Evolutionary conservation across 2,329 filamentous ascomycete species (phyloP).

Genomic region (Ophiocordyceps camponoti-leonardi): DNA sequence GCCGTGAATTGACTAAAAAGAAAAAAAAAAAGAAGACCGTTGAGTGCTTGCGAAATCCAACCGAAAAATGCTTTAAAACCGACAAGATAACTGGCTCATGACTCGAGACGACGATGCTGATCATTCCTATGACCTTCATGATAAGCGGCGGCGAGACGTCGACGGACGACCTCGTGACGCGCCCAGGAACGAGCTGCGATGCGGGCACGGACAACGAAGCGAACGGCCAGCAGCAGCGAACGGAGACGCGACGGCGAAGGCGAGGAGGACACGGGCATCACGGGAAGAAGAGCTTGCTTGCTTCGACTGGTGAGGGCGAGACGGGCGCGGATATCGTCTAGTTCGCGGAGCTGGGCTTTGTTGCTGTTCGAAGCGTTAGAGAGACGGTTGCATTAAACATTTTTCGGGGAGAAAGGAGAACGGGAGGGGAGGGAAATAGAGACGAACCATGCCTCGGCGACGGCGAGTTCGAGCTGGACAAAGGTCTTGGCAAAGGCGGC

Average conservation of each 20-base stretch:
- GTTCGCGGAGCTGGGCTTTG: slow-evolving; percentile 72
- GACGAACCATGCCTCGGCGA: slow-evolving; percentile 81
- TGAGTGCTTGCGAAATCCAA: too few species aligned
- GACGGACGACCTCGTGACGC: slow-evolving; percentile 31
- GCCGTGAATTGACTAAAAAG: neutral
- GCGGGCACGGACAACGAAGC: slow-evolving; percentile 34
- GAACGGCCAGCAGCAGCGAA: slow-evolving; percentile 27
- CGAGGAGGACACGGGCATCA: slow-evolving; percentile 12
- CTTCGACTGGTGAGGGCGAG: slow-evolving; percentile 20
- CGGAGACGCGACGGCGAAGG: slow-evolving; percentile 12
- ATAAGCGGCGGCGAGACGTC: slow-evolving; percentile 28
- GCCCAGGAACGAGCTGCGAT: slow-evolving; percentile 31
- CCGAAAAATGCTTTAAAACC: neutral
- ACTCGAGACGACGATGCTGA: slow-evolving; percentile 17
- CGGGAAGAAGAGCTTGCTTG: neutral
- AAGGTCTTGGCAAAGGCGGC: slow-evolving; percentile 78
- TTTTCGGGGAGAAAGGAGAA: too few species aligned
- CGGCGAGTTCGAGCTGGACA: slow-evolving; percentile 60
- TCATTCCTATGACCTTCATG: slow-evolving; percentile 16
- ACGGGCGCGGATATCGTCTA: slow-evolving; percentile 54
- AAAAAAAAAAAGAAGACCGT: neutral
- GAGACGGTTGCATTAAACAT: too few species aligned
- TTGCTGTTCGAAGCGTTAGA: slow-evolving; percentile 44
- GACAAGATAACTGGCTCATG: neutral
- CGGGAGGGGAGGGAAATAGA: slow-evolving; percentile 1